phyloP scores from a whole-genome alignment of 2,329 filamentous ascomycete species.

The Bimuria novae-zelandiae region DNA sequence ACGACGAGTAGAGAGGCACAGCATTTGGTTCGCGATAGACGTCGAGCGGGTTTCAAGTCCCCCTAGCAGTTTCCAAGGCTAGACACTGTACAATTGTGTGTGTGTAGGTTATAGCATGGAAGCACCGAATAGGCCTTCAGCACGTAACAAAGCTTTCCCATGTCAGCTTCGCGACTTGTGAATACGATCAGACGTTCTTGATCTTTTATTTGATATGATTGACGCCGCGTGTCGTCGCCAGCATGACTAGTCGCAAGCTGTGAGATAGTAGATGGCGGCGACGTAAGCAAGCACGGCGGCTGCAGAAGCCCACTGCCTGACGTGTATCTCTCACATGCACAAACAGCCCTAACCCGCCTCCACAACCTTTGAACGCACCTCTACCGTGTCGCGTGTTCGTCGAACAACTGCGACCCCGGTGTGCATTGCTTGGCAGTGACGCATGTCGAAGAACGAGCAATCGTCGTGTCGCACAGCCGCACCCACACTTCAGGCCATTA shows the following conservation, averaged over 20 bases:
- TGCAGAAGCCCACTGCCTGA: too few relatives aligned
- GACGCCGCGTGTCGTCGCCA: neutral
- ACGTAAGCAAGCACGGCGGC: neutral
- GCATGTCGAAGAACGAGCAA: neutral
- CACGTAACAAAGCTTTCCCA: neutral
- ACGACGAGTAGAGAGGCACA: constrained; percentile 53
- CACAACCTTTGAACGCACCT: too few relatives aligned
- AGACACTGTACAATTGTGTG: constrained; percentile 44
- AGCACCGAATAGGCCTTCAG: constrained; percentile 16
- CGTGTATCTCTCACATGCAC: neutral
- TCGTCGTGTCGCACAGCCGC: neutral
- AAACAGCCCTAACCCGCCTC: too few relatives aligned
- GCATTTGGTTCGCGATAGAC: constrained; percentile 18
- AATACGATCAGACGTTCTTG: neutral
- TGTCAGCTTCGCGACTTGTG: neutral
- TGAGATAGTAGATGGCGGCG: neutral
- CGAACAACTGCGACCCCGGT: neutral
- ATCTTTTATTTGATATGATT: neutral
- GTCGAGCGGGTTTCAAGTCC: constrained; percentile 19
- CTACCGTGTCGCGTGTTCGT: neutral
- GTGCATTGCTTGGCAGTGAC: constrained; percentile 6
- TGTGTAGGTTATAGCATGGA: constrained; percentile 44
- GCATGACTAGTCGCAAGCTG: neutral
- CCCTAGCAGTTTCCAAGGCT: constrained; percentile 20
- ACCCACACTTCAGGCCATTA: constrained; percentile 1